Conservation (phyloP, 805 yeast genomes). For the Candida hungchunana region DNA sequence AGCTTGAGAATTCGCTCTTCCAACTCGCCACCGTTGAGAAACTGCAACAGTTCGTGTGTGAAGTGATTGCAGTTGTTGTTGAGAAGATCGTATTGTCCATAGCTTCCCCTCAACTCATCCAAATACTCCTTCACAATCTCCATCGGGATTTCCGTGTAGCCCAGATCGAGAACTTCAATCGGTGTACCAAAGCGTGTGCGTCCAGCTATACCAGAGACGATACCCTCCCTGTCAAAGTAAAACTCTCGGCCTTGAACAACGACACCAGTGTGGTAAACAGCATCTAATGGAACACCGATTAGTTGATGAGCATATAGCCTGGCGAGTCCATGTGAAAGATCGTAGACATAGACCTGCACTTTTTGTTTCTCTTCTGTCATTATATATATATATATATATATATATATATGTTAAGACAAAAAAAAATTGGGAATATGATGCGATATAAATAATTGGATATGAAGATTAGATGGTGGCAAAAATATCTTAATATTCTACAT, state of each 20-base stretch:
- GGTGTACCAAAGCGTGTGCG: conserved; percentile 58
- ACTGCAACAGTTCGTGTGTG: conserved; percentile 52
- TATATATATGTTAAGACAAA: too few species aligned
- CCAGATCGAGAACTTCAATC: conserved; percentile 46
- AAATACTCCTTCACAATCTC: conserved; percentile 53
- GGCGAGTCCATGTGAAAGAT: conserved; percentile 60
- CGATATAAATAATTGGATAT: too few species aligned
- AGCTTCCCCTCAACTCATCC: conserved; percentile 42
- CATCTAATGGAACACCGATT: conserved; percentile 52
- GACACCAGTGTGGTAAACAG: conserved; percentile 63
- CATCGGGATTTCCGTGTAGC: conserved; percentile 45
- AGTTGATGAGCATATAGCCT: conserved; percentile 43
- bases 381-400: too few species aligned
- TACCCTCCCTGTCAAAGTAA: conserved; percentile 58
- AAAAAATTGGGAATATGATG: too few species aligned
- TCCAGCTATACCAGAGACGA: conserved; percentile 41
- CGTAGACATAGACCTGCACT: conserved; percentile 43
- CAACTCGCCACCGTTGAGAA: conserved; percentile 50
- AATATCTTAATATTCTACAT: too few species aligned
- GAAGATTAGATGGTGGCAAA: too few species aligned
- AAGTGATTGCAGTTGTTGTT: conserved; percentile 68
- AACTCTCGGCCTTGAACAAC: conserved; percentile 51
- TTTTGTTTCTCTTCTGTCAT: conserved; percentile 3
- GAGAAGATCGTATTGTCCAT: conserved; percentile 48
- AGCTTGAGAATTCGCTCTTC: conserved; percentile 49